Evolutionary conservation across 2,329 filamentous ascomycete genomes (phyloP).

Genomic region (Ophiostoma ulmi): DNA sequence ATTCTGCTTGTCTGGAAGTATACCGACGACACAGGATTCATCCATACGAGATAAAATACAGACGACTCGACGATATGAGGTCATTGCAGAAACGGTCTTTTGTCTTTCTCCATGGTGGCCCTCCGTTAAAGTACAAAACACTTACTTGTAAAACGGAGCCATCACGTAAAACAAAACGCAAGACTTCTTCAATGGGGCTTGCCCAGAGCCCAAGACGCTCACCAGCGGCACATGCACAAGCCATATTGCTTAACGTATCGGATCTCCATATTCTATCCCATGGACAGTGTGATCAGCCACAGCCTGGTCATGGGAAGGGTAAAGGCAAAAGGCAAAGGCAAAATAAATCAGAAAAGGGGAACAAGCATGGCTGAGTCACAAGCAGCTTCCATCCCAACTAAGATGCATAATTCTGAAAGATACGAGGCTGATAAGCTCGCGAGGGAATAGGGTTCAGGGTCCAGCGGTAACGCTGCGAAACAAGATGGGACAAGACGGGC

Average conservation of each 20-base stretch:
- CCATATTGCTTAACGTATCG: not conserved
- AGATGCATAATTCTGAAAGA: not conserved
- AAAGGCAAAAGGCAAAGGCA: not conserved
- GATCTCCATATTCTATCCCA: not conserved
- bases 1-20: not conserved
- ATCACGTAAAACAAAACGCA: not conserved
- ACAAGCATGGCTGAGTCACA: not conserved
- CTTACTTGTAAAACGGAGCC: not conserved
- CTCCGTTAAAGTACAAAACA: not conserved
- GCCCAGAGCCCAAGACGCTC: not conserved
- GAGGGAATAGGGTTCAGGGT: not conserved
- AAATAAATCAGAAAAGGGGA: not conserved
- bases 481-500: not conserved
- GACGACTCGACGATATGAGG: not conserved
- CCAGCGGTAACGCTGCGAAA: not conserved
- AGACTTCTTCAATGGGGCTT: not conserved
- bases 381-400: not conserved
- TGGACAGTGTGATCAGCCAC: not conserved
- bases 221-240: not conserved
- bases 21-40: not conserved
- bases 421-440: constrained; percentile 4
- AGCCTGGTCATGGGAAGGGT: not conserved
- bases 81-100: not conserved
- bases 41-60: not conserved
- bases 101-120: not conserved